phyloP scores from a whole-genome alignment of 176 grass and related monocot genomes.

The Eleusine coracana region DNA sequence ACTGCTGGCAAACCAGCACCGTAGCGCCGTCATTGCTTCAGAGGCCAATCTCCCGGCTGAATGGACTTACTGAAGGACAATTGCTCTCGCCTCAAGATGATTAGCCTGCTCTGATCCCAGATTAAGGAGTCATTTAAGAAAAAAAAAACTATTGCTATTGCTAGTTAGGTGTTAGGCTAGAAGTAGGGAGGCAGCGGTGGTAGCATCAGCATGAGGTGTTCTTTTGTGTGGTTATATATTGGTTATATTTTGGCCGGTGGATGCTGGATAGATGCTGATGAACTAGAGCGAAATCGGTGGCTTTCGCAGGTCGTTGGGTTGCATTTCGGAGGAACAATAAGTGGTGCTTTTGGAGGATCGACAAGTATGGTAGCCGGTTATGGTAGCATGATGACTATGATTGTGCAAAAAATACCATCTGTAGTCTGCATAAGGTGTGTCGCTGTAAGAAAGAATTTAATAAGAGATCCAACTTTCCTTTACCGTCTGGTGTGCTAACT shows the following conservation, averaged over 20 bases:
- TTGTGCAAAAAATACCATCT: not conserved
- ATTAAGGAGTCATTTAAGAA: conserved; percentile 30
- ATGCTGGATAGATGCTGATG: conserved; percentile 27
- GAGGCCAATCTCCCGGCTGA: conserved; percentile 71
- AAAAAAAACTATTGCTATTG: conserved; percentile 23
- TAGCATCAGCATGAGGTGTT: conserved; percentile 68
- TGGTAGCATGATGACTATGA: conserved; percentile 3
- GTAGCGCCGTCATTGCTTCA: not conserved
- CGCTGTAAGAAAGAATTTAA: conserved; percentile 44
- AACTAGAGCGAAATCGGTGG: conserved; percentile 37
- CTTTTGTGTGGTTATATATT: conserved; percentile 52
- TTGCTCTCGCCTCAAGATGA: not conserved
- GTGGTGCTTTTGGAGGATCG: conserved; percentile 20
- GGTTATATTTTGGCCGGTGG: conserved; percentile 63
- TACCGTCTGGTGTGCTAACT: not conserved
- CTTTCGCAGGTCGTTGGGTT: conserved; percentile 15
- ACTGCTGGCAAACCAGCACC: conserved; percentile 31
- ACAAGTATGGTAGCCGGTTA: conserved; percentile 9
- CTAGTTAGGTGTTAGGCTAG: conserved; percentile 62
- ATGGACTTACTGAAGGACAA: conserved; percentile 78
- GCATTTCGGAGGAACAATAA: conserved; percentile 22
- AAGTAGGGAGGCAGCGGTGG: conserved; percentile 42
- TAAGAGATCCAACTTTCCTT: conserved; percentile 43
- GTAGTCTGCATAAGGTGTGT: conserved; percentile 19
- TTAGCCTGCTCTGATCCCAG: conserved; percentile 19